Evolutionary conservation across 495 filamentous ascomycete genomes (phyloP).

Genomic region (Daldinia concentrica): DNA sequence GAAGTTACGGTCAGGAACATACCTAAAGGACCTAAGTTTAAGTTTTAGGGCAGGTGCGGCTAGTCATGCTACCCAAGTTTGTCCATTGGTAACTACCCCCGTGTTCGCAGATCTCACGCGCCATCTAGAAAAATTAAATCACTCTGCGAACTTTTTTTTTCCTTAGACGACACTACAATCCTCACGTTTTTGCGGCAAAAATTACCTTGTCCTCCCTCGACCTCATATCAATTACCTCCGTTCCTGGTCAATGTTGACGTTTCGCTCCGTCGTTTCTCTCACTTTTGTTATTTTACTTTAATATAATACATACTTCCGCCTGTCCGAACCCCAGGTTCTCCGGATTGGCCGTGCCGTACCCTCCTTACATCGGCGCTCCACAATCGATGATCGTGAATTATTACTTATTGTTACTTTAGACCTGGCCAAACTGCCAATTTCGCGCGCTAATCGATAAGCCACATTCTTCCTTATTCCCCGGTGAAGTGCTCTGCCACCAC

Average conservation of each 20-base stretch:
- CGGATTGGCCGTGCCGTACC: constrained; percentile 21
- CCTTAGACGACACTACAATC: not conserved
- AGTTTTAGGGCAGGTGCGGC: constrained; percentile 27
- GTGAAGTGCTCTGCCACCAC: constrained; percentile 2
- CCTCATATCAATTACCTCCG: constrained; percentile 11
- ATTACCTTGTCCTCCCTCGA: not conserved
- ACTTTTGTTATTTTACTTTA: constrained; percentile 24
- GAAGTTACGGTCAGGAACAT: constrained; percentile 1
- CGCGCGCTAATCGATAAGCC: constrained; percentile 36
- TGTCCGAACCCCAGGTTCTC: constrained; percentile 23
- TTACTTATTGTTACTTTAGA: constrained; percentile 18
- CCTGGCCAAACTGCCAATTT: constrained; percentile 29
- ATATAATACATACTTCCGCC: constrained; percentile 11
- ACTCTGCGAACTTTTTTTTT: constrained; percentile 33
- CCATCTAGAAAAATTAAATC: constrained; percentile 39
- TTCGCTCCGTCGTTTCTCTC: constrained; percentile 14
- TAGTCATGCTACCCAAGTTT: constrained; percentile 30
- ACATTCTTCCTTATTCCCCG: constrained; percentile 2
- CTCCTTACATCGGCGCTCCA: constrained; percentile 34
- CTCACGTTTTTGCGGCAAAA: not conserved
- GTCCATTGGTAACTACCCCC: constrained; percentile 8
- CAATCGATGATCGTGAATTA: constrained; percentile 34
- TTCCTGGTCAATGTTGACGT: constrained; percentile 21
- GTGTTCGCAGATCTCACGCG: constrained; percentile 20
- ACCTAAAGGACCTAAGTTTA: constrained; percentile 2